Evolutionary conservation across 768 basidiomycete species (phyloP).

Genomic region (Boletus barrowsii): DNA sequence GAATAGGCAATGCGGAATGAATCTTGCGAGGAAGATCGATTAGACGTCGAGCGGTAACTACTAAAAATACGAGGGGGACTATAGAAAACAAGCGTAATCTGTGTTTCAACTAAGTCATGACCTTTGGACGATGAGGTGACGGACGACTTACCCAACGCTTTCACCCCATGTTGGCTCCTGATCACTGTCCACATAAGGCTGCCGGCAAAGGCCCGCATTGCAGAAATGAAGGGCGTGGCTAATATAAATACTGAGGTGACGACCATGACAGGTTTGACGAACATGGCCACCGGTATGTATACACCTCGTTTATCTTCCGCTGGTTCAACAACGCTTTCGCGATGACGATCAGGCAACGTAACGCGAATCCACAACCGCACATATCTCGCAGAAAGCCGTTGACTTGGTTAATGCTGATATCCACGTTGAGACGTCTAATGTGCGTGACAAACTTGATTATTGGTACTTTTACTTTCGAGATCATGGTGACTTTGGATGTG

Average conservation of each 20-base stretch:
- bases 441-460: constrained; percentile 93
- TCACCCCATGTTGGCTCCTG: no score
- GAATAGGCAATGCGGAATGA: constrained; percentile 57
- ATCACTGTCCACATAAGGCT: no score
- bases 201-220: no score
- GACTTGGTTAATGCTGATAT: constrained; percentile 95
- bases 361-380: constrained; percentile 52
- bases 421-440: constrained; percentile 81
- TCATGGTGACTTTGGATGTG: constrained; percentile 79
- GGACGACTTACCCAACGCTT: no score
- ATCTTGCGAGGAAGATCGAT: constrained; percentile 68
- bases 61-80: constrained; percentile 64
- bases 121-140: no score
- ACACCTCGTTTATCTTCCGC: constrained; percentile 97
- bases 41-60: constrained; percentile 72
- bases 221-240: no score
- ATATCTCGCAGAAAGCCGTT: constrained; percentile 74
- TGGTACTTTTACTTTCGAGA: constrained; percentile 92
- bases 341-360: constrained; percentile 82
- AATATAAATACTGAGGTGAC: no score
- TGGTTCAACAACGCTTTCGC: constrained; percentile 90
- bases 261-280: no score
- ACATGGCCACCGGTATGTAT: no score
- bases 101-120: no score
- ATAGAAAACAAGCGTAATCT: constrained; percentile 79